Evolutionary conservation across 805 yeast genomes (phyloP).

Genomic region (Teunomyces cretensis): DNA sequence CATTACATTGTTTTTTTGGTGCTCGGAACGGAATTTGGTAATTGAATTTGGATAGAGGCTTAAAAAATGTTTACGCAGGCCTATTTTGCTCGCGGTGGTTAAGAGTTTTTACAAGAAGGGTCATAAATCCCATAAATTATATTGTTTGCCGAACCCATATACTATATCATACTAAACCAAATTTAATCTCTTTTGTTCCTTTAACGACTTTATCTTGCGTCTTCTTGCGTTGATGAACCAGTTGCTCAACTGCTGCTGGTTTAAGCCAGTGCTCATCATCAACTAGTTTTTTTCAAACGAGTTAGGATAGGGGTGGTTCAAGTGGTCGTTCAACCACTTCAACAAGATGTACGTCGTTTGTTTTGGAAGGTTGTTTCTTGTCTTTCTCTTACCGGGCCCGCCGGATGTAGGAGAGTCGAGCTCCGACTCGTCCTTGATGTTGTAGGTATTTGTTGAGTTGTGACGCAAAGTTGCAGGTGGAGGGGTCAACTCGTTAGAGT

Average conservation of each 20-base stretch:
- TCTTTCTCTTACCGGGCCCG: slow-evolving; percentile 25
- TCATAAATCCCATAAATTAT: slow-evolving; percentile 1
- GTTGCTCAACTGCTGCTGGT: slow-evolving; percentile 76
- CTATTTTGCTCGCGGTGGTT: no score
- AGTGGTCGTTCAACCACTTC: slow-evolving; percentile 70
- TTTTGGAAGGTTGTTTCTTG: slow-evolving; percentile 74
- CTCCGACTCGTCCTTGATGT: slow-evolving; percentile 4
- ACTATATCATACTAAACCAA: slow-evolving; percentile 5
- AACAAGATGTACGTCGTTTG: slow-evolving; percentile 72
- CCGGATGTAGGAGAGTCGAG: slow-evolving; percentile 5
- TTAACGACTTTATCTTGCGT: slow-evolving; percentile 58
- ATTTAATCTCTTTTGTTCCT: slow-evolving; percentile 32
- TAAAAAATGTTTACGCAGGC: no score
- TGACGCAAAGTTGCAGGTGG: slow-evolving; percentile 10
- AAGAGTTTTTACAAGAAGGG: no score
- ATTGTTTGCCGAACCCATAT: not conserved
- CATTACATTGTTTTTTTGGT: not conserved
- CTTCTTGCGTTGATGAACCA: slow-evolving; percentile 90
- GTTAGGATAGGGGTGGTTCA: slow-evolving; percentile 82
- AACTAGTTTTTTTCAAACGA: slow-evolving; percentile 72
- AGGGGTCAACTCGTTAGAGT: slow-evolving; percentile 10
- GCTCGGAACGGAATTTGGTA: not conserved
- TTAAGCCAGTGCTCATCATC: slow-evolving; percentile 70
- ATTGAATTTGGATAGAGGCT: not conserved
- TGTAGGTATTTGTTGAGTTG: slow-evolving; percentile 3